Conservation (phyloP, 306 rosid species). For the Comarum palustre region DNA sequence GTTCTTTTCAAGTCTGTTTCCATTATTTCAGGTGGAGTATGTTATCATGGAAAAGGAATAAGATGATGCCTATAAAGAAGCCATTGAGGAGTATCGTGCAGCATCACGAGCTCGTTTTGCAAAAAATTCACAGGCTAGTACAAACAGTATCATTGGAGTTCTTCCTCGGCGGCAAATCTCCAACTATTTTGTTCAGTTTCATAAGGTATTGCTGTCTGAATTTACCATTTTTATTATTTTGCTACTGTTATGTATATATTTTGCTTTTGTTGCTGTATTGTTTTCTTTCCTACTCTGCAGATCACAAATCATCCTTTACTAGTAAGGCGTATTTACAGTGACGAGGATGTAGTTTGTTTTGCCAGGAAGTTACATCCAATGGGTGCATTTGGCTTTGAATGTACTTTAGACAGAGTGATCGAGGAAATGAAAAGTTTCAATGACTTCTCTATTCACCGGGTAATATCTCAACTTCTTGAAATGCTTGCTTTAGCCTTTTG, state of each 20-base stretch:
- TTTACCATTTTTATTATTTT: slow-evolving; percentile 10
- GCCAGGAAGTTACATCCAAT: slow-evolving; percentile 70
- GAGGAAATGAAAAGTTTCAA: slow-evolving; percentile 77
- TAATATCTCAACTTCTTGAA: slow-evolving; percentile 27
- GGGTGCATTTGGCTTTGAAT: slow-evolving; percentile 95
- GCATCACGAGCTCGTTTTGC: slow-evolving; percentile 69
- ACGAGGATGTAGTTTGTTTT: slow-evolving; percentile 83
- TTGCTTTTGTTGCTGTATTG: slow-evolving; percentile 7
- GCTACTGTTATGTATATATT: not conserved
- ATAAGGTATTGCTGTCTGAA: slow-evolving; percentile 59
- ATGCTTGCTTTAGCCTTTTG: not conserved
- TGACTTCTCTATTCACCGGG: slow-evolving; percentile 91
- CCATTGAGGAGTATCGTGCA: slow-evolving; percentile 83
- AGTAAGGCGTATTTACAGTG: slow-evolving; percentile 78
- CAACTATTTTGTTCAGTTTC: slow-evolving; percentile 93
- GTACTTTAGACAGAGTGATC: slow-evolving; percentile 78
- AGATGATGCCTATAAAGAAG: slow-evolving; percentile 74
- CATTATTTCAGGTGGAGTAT: slow-evolving; percentile 63
- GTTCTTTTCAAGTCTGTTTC: not conserved
- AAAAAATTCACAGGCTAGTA: slow-evolving; percentile 46
- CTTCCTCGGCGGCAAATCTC: slow-evolving; percentile 83
- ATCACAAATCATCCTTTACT: slow-evolving; percentile 96
- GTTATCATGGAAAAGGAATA: slow-evolving; percentile 82
- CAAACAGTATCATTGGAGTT: slow-evolving; percentile 36
- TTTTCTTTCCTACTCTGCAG: slow-evolving; percentile 40